Base-by-base conservation (phyloP, 345 rosid genomes). In the Linum tenue region DNA sequence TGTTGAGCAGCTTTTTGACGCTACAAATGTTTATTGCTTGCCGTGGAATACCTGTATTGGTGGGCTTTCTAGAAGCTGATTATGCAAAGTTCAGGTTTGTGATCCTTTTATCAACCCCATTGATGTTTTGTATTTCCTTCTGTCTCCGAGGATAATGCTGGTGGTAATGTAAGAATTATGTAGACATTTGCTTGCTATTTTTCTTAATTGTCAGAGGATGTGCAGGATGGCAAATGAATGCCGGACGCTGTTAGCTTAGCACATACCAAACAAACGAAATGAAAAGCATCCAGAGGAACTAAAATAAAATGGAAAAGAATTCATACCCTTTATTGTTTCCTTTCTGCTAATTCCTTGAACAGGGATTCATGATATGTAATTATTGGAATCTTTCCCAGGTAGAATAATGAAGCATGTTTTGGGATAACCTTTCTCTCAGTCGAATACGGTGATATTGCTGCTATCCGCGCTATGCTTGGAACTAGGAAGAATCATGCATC, bases 21-120 rank as follows among this genome's bases (percentile, higher is more conserved):
- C 70, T 95, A 82, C 99, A 95, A 83, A 95, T 91, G 99, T 89
- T 95, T 80, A 80, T 95, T 82, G 88, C 97, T 74, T 91, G 96
- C 78, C 81, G 88, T 53, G 99, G 99, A 70, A 91, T 95, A 69
- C 99, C 95, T 53, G 82, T 91, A 76, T 77, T 95, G 77, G 97
- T 89, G 74, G 91, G 96, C 58, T 95, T 95, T 79, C 81, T 95
- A 61, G 97, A 91, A 83, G 85, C 96, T 56, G 99, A 95, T 79
- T 91, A 91, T 75, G 97, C 99, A 50, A 91, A 81, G 70, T 86
- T 78, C 91, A 89, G 99, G 99, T 91, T 63, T 44, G 85, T 75
- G 60, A 40, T 62, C 67, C 70, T 35, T 15, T 66, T 50, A 59
- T 5, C 35, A 22, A 7, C 16, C 60, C 53, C 53, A 5, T 40